Evolutionary conservation across 1,284 basidiomycete genomes (phyloP).

Genomic region (Fomitiporia mediterranea): DNA sequence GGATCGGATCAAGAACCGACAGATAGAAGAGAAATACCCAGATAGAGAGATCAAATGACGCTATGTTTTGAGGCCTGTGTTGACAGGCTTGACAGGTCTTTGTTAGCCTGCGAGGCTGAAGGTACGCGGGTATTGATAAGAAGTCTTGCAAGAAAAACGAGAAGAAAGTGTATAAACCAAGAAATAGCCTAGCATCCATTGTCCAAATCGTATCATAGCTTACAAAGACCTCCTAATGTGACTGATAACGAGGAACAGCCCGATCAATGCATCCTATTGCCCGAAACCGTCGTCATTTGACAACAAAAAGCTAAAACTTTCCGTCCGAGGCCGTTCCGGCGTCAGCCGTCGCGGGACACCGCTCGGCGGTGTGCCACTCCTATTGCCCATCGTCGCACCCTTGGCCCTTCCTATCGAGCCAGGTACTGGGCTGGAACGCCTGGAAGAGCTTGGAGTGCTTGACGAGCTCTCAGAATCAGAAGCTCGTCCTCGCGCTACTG

Average conservation of each 20-base stretch:
- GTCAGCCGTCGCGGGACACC: constrained; percentile 19
- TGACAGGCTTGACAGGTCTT: neutral
- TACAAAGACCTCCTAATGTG: constrained; percentile 1
- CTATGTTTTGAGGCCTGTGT: too few relatives aligned
- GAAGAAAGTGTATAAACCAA: neutral
- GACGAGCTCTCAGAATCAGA: constrained; percentile 30
- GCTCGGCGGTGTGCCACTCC: constrained; percentile 32
- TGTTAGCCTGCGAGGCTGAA: too few relatives aligned
- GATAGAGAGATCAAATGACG: neutral
- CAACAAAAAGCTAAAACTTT: constrained; percentile 21
- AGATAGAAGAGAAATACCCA: neutral
- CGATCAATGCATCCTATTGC: neutral
- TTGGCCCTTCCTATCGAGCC: constrained; percentile 20
- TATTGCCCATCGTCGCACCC: constrained; percentile 17
- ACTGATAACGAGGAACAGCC: neutral
- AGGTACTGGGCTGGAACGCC: constrained; percentile 40
- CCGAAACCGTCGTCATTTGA: constrained; percentile 17
- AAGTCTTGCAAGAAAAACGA: neutral
- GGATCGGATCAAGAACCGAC: neutral
- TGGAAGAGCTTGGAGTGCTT: constrained; percentile 37
- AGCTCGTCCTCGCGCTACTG: constrained; percentile 21
- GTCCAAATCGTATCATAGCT: constrained; percentile 1
- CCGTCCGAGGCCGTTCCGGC: constrained; percentile 20
- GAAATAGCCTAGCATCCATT: constrained; percentile 1
- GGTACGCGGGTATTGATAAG: too few relatives aligned